A percentile compares a stretch with the other conserved stretches of the same genome.
Conservation (phyloP, 352 stramenopile species). For the Phytophthora niederhauseri region DNA sequence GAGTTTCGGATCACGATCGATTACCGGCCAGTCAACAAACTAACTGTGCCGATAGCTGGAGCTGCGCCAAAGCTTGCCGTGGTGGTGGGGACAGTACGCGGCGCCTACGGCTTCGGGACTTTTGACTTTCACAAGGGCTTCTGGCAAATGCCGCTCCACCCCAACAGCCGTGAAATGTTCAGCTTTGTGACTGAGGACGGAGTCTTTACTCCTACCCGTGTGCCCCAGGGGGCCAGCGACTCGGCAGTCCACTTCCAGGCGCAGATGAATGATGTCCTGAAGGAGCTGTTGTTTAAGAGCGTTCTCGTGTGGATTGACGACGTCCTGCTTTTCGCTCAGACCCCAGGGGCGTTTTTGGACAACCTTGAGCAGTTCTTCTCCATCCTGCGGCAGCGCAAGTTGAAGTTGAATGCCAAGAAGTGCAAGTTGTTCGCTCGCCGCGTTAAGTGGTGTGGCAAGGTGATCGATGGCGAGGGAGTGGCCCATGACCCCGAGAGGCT, state of each 20-base stretch:
- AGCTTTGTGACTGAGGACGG: not conserved
- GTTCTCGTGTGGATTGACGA: slow-evolving; percentile 14
- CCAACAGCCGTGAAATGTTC: not conserved
- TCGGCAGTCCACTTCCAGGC: slow-evolving; percentile 8
- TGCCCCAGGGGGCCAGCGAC: not conserved
- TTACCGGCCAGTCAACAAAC: not conserved
- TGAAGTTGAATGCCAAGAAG: too few relatives aligned
- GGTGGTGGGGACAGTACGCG: not conserved
- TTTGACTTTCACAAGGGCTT: not conserved
- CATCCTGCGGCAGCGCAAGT: too few relatives aligned
- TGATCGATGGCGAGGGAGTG: too few relatives aligned
- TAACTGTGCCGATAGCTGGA: not conserved
- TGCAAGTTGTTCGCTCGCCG: too few relatives aligned
- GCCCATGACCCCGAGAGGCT: too few relatives aligned
- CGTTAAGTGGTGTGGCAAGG: too few relatives aligned
- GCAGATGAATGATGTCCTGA: slow-evolving; percentile 14
- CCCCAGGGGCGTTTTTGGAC: too few relatives aligned
- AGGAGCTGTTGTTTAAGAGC: slow-evolving; percentile 9
- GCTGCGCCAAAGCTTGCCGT: not conserved
- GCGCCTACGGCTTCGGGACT: not conserved
- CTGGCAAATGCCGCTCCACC: not conserved
- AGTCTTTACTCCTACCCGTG: not conserved
- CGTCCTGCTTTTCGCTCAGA: slow-evolving; percentile 1
- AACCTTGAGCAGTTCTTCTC: too few relatives aligned
- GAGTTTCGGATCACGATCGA: not conserved